Base-by-base conservation (phyloP, 352 stramenopile genomes). In the Phytophthora megakarya region DNA sequence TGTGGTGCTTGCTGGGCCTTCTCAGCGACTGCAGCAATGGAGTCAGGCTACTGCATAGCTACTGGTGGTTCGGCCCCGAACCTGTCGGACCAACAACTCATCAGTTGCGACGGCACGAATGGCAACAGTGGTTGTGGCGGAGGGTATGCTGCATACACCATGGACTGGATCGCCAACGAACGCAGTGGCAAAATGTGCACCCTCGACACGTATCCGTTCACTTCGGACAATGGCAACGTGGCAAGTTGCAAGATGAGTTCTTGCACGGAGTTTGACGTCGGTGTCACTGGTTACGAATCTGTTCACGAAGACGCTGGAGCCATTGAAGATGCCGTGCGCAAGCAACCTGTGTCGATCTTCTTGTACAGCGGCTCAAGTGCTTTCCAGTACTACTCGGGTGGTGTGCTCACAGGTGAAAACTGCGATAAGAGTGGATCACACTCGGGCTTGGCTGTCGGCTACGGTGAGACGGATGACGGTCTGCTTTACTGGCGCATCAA, bases 41-140 rank as follows among this genome's bases (percentile, higher is more conserved):
- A 88, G 50, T 84, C 76, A 0, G 79, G 72, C 19, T 63, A 83
- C 13, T 88, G 76, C 23, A 76, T 84, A 11, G 61, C 66, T 3
- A 79, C 69, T 4, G 60, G 61, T n/a, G 66, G 68, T 26, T 74
- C 60, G 15, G 59, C 86, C 9, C 74, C 71, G 0, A 64, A 51
- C 23, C 75, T 92, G 23, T 53, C 79, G 0, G 80, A 89, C 54
- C 83, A 92, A 61, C 73, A 92, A 66, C 73, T 90, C 55, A 86
- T 90, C 55, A 89, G 79, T 23, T 92, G 83, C 40, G 72, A 89
- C 52, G 73, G 67, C 54, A 53, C 77, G 3, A 72, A 75, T 37
- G 62, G 78, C 21, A 84, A 73, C 64, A 61, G 57, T 11, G 79
- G 83, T 49, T 92, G 83, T 48, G 72, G 80, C 19, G 83, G 81